Evolutionary conservation across 2,329 filamentous ascomycete species (phyloP), one percentile per base, ranked within the genome.

Genomic region (Aspergillus sp.): DNA sequence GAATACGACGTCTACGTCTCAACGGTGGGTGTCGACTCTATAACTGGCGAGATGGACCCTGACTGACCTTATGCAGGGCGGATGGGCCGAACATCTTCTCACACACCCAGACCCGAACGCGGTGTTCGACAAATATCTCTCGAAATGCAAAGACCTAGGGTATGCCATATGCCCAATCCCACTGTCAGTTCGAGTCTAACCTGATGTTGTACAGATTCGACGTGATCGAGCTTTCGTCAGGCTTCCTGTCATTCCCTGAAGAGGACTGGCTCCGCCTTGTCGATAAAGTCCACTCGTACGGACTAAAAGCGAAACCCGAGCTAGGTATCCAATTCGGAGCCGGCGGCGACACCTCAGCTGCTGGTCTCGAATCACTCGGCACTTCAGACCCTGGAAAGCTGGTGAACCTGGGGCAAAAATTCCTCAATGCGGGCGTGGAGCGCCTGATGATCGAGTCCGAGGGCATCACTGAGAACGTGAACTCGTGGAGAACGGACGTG

Each of bases 401-500:
- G 30, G 73, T 83, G 18, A 77, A 79, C 54, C 66, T 83, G 60
- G 81, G 79, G 11, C 78, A 72, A 57, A 71, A 73, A 42, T 84
- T 84, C 60, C 73, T 84, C 15, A 73, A 80, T 17, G 78, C 74
- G 0, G 82, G 81, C 0, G 81, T 85, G 3, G 81, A 84, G 66
- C 71, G 81, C 8, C 73, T 84, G 63, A 85, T 85, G 81, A 82
- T 84, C 54, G 81, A 85, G 64, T 83, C 80, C n/a, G 81, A 84
- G 68, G 82, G 82, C 0, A 84, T 85, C 61, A 84, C 82, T 0
- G 81, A 84, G 71, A 84, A 84, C 52, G 81, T 84, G 6, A 72
- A 69, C 51, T 74, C 68, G 8, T 84, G 83, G 83, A 71, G 80
- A 55, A 84, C 80, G 3, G 82, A 84, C 62, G 81, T 84, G 3